Conservation (phyloP, 2,329 filamentous ascomycete genomes). For the Penicillium sp. region DNA sequence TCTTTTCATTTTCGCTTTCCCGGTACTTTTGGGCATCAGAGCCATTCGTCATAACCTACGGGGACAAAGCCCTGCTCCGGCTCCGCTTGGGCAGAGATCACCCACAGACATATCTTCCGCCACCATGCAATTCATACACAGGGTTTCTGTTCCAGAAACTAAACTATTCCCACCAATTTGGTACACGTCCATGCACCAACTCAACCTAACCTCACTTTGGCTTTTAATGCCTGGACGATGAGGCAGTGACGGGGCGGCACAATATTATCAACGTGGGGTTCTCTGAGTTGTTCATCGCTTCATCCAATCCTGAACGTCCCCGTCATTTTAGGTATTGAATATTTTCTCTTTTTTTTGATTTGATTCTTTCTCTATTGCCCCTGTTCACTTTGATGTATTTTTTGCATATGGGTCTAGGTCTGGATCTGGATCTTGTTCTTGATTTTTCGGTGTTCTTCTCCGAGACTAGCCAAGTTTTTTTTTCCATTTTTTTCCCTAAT, state of each 20-base stretch:
- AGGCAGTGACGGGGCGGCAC: conserved; percentile 15
- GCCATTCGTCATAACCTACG: conserved; percentile 8
- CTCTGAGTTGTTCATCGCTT: conserved; percentile 31
- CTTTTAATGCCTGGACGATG: conserved; percentile 10
- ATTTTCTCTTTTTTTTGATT: background rate
- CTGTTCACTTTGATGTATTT: background rate
- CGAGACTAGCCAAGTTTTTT: background rate
- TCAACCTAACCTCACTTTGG: conserved; percentile 9
- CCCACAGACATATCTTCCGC: conserved; percentile 10
- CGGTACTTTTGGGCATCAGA: conserved; percentile 13
- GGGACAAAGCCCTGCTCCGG: conserved; percentile 8
- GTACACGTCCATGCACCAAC: conserved; percentile 13
- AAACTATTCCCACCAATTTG: conserved; percentile 16
- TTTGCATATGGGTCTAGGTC: background rate
- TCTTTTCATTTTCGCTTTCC: background rate
- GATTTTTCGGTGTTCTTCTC: background rate
- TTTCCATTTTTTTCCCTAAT: background rate
- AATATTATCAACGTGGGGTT: conserved; percentile 21
- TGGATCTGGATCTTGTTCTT: background rate
- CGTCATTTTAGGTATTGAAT: background rate
- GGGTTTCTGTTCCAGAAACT: conserved; percentile 23
- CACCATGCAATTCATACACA: conserved; percentile 19
- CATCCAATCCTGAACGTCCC: conserved; percentile 21
- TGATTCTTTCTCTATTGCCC: background rate
- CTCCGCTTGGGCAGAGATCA: conserved; percentile 24